Percentiles rank a stretch among this genome's conserved stretches.
phyloP scores from a whole-genome alignment of 192 early-diverging fungal genomes.

The Backusella tuberculispora region DNA sequence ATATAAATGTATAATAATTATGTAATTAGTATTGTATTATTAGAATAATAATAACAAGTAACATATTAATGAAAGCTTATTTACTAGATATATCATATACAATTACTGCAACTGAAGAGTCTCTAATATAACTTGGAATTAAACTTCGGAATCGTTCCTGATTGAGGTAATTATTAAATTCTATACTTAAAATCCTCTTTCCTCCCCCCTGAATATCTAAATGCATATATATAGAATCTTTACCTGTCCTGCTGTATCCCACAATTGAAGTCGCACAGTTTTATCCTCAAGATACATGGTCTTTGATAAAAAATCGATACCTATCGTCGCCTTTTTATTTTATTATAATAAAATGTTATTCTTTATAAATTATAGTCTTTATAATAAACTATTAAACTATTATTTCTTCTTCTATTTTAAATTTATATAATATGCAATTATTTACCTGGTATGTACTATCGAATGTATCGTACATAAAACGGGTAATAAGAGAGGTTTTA shows the following conservation, averaged over 20 bases:
- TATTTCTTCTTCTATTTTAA: background rate
- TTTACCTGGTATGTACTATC: slow-evolving; percentile 91
- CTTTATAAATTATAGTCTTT: background rate
- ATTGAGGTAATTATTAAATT: slow-evolving; percentile 4
- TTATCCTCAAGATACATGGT: slow-evolving; percentile 99
- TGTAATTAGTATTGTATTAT: slow-evolving; percentile 56
- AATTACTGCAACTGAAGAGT: slow-evolving; percentile 96
- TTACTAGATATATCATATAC: slow-evolving; percentile 96
- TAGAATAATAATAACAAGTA: background rate
- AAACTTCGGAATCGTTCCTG: slow-evolving; percentile 95
- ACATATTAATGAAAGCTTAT: slow-evolving; percentile 14
- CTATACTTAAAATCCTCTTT: background rate
- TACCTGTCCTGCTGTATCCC: slow-evolving; percentile 98
- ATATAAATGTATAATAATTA: background rate
- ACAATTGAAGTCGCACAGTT: slow-evolving; percentile 96
- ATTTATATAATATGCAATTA: background rate
- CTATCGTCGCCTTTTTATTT: slow-evolving; percentile 89
- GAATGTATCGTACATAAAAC: slow-evolving; percentile 99
- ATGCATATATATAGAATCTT: background rate
- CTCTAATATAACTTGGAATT: slow-evolving; percentile 97
- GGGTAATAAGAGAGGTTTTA: slow-evolving; percentile 98
- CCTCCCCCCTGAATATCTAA: background rate
- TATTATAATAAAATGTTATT: background rate
- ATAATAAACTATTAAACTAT: background rate
- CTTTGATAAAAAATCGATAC: slow-evolving; percentile 98